Evolutionary conservation across 1,284 basidiomycete species (phyloP).

Genomic region (Salmacisia buchloeana): DNA sequence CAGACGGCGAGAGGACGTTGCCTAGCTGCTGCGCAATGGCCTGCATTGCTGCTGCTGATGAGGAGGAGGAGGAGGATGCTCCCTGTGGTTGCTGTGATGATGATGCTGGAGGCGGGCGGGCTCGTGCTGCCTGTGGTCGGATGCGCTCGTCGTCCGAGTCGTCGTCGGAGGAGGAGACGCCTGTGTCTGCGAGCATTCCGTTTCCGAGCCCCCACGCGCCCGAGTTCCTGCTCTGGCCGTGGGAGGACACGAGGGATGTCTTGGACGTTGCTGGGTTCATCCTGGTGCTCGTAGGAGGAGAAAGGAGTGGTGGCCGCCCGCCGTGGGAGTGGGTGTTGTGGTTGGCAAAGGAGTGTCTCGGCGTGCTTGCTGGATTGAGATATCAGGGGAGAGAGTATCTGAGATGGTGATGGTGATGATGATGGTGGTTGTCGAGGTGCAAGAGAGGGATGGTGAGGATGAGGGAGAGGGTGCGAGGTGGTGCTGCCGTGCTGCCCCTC

Average conservation of each 20-base stretch:
- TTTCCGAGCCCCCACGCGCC: constrained; percentile 32
- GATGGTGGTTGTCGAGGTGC: no score
- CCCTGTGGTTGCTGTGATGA: neutral
- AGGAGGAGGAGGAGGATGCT: neutral
- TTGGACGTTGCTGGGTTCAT: neutral
- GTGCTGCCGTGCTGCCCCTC: no score
- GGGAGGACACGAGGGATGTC: neutral
- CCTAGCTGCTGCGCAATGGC: neutral
- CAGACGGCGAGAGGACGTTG: neutral
- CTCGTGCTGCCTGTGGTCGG: neutral
- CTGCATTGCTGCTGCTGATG: neutral
- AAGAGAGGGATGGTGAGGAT: no score
- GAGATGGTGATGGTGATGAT: no score
- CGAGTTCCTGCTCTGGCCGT: constrained; percentile 15
- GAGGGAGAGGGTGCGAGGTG: no score
- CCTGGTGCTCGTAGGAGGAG: neutral
- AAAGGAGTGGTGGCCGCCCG: neutral
- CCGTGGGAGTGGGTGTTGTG: neutral
- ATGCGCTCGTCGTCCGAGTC: constrained; percentile 31
- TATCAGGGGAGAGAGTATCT: no score
- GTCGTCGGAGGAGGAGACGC: constrained; percentile 14
- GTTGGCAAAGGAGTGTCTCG: no score
- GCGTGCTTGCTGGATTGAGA: no score
- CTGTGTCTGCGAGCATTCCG: constrained; percentile 31
- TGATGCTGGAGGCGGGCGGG: constrained; percentile 3